A percentile compares a stretch with the other conserved stretches of the same genome.
These are phyloP conservation scores for Phyllosticta capitalensis DNA, from an alignment of 2,329 filamentous ascomycete species.

Conservation along the genomic window DNA sequence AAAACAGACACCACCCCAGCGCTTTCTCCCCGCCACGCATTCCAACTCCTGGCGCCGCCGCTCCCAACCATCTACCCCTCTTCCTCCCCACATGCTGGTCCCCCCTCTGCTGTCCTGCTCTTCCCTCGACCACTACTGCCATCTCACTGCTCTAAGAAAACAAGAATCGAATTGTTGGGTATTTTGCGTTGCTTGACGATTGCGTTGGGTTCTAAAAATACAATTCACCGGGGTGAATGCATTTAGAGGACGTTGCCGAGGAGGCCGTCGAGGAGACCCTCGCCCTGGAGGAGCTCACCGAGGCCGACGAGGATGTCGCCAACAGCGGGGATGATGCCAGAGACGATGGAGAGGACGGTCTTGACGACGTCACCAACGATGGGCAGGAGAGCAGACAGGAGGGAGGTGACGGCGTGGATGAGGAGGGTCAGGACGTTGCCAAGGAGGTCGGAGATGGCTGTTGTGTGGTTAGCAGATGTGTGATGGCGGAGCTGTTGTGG, in stretches of 20 bases:
- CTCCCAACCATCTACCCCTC: neutral
- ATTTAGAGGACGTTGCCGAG: conserved; percentile 9
- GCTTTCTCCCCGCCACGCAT: neutral
- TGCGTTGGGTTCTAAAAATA: neutral
- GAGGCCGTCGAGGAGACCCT: conserved; percentile 7
- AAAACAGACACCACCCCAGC: conserved; percentile 1
- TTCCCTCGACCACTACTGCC: neutral
- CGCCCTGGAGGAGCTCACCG: conserved; percentile 11
- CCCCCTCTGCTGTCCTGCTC: neutral
- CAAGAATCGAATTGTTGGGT: neutral
- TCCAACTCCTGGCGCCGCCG: neutral
- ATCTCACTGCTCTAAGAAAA: neutral
- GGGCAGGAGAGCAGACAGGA: conserved; percentile 8
- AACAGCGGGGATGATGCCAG: conserved; percentile 8
- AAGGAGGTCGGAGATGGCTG: conserved; percentile 9
- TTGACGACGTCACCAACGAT: conserved; percentile 9
- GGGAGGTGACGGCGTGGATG: conserved; percentile 10
- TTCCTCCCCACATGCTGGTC: neutral
- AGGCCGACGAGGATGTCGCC: conserved; percentile 12
- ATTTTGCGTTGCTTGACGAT: neutral
- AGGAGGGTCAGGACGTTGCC: conserved; percentile 11
- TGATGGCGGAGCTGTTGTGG: too few species aligned
- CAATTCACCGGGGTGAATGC: neutral
- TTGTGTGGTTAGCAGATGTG: neutral
- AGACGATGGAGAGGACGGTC: conserved; percentile 10